Percentiles rank a stretch among this genome's conserved stretches.
These are phyloP conservation scores for Cercospora zeae-maydis DNA, from an alignment of 2,329 filamentous ascomycete species.

Conservation along the genomic window DNA sequence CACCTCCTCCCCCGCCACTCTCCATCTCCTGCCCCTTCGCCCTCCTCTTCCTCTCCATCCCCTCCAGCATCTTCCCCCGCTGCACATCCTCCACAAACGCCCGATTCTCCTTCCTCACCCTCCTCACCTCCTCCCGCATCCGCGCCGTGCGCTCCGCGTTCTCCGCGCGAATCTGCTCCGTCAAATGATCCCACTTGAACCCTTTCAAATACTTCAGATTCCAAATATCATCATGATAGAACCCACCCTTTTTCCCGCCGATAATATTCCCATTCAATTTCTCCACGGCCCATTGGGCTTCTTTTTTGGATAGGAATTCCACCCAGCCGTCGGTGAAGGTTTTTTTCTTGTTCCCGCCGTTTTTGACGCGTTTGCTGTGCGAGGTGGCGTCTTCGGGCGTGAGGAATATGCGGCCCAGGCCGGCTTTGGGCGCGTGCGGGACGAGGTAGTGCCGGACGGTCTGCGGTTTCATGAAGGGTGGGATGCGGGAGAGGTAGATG, in stretches of 20 bases:
- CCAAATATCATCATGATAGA: constrained; percentile 85
- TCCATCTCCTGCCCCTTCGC: constrained; percentile 48
- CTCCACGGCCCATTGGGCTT: constrained; percentile 73
- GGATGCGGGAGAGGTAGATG: constrained; percentile 77
- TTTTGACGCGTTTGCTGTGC: constrained; percentile 63
- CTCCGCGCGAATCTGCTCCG: constrained; percentile 75
- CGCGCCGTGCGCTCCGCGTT: constrained; percentile 74
- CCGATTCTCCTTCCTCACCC: constrained; percentile 75
- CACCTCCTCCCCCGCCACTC: neutral
- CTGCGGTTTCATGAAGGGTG: constrained; percentile 81
- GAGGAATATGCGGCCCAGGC: constrained; percentile 72
- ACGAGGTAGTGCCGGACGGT: constrained; percentile 72
- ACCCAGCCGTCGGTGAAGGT: constrained; percentile 84
- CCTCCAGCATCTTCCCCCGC: constrained; percentile 72
- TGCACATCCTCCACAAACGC: constrained; percentile 76
- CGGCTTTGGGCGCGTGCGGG: constrained; percentile 60
- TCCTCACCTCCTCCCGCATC: constrained; percentile 72
- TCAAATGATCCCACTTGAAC: constrained; percentile 73
- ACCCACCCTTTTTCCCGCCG: constrained; percentile 77
- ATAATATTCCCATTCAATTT: constrained; percentile 73
- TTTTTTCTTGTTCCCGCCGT: constrained; percentile 78
- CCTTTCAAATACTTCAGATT: constrained; percentile 76
- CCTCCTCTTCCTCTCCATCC: constrained; percentile 58
- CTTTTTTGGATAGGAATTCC: constrained; percentile 71
- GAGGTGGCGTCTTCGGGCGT: constrained; percentile 68